Evolutionary conservation across 2,329 filamentous ascomycete genomes (phyloP), one percentile per base, ranked within the genome.

Genomic region (Fusarium neocosmosporiellum): DNA sequence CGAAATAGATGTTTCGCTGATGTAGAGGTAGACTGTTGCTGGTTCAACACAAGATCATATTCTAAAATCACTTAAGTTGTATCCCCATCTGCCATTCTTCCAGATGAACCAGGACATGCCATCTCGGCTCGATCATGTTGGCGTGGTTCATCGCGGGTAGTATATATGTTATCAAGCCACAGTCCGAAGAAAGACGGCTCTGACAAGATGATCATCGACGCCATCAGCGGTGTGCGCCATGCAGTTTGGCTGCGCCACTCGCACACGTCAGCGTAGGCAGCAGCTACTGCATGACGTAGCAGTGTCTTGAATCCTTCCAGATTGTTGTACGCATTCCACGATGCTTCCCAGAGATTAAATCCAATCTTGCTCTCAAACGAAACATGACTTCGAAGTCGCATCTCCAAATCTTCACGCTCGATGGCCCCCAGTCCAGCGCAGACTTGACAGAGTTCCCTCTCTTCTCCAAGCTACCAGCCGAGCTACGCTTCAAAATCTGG

Each of bases 11-110:
- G 20, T 10, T 18, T 9, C 20, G 20, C n/a, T 36, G 14, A 36
- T 55, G 36, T 22, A 55, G 13, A 55, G 31, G 36, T 55, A 55
- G 53, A 55, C 24, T 57, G 53, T 57, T 57, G 53, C 53, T 57
- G 53, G 53, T 7, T 37, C 53, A 57, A 57, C 53, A 57, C 34
- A 39, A 2, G 7, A 29, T n/a, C n/a, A n/a, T n/a, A n/a, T n/a
- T n/a, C n/a, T n/a, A n/a, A n/a, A n/a, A n/a, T n/a, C n/a, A n/a
- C n/a, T n/a, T n/a, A n/a, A n/a, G n/a, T n/a, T n/a, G n/a, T n/a
- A n/a, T n/a, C n/a, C n/a, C n/a, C n/a, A n/a, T n/a, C n/a, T n/a
- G n/a, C n/a, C n/a, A n/a, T n/a, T n/a, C n/a, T n/a, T n/a, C n/a
- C n/a, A n/a, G n/a, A n/a, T n/a, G n/a, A n/a, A n/a, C n/a, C n/a